Base-by-base conservation (phyloP, 345 rosid species). In the Salix dunnii region DNA sequence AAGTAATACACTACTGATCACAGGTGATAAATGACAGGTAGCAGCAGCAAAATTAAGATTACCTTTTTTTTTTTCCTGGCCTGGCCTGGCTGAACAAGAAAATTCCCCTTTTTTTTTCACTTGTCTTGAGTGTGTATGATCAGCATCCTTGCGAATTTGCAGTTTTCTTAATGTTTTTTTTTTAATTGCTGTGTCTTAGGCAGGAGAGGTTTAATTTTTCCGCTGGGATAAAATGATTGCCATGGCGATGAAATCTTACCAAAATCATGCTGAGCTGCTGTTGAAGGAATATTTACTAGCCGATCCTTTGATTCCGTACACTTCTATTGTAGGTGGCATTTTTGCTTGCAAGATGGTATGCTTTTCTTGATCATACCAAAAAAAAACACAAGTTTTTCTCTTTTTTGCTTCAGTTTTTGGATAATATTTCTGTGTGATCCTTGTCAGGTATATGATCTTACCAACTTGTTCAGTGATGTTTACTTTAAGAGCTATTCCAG, bases 381-480 rank as follows among this genome's bases (percentile, higher is more conserved):
- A 40, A 36, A 40, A 40, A 10, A 40, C 2, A 40, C 2, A 40
- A 38, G 42, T 38, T 40, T 40, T 40, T 13, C 43, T 40, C 43
- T 10, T 40, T 10, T 40, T 40, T 40, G 13, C 43, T 40, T 40
- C 43, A 40, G 43, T 40, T 40, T 40, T 40, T 40, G 43, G 13
- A 40, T 40, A 13, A 40, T 10, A 40, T 40, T 40, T 40, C 23
- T 5, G 35, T 66, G 46, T n/a, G 18, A 55, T 66, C 40, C 61
- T 78, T 74, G 49, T 21, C 78, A 94, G 98, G 91, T 77, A 20
- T 90, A 90, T 82, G 97, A 92, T 86, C 86, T 91, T 72, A 74
- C 89, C 12, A 85, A 89, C 48, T 72, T 89, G 70, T 69, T 89
- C 76, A 92, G 97, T 78, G 80, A 79, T 69, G 79, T 85, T 82